Evolutionary conservation across 106 monocot genomes (phyloP), one percentile per base, ranked within the genome.

Genomic region (Phalaenopsis equestris): DNA sequence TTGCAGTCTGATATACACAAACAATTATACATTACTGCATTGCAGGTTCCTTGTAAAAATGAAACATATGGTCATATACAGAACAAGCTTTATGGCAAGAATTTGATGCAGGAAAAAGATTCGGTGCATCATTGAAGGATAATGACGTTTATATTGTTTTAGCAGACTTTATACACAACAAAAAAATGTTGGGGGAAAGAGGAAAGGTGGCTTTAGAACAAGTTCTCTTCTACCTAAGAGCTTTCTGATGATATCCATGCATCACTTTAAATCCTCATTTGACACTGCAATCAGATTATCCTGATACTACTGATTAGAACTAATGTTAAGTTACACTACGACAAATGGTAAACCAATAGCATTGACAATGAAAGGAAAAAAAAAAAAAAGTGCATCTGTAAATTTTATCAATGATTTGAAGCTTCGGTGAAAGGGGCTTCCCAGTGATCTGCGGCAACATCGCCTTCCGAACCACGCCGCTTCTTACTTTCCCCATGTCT

Each of bases 401-500:
- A 52, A 49, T 24, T 76, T 76, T 30, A 47, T 81, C 82, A 79
- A 11, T 52, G 75, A 56, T 79, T 82, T 75, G 79, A 65, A 75
- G 2, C 4, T 17, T 85, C 81, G 75, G 73, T 47, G 14, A 21
- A 19, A 21, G 81, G 72, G 37, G 81, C 68, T 30, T 83, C 81
- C 77, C 85, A 79, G 55, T 73, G 87, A 57, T 89, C 87, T 67
- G 87, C 84, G 18, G 77, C 82, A 24, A 80, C 57, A 24, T 88
- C 88, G 2, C 65, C 85, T 56, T 84, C 86, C 1, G 84, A 86
- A 42, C 73, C 90, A 36, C 87, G 84, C 7, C 68, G 77, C 72
- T 79, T 84, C 83, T 83, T 86, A 21, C 87, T 79, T 17, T 88
- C 82, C 3, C 89, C 87, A 55, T 87, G 81, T 79, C 90, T 92